Conservation (phyloP, 495 filamentous ascomycete species). For the Penicillium flavigenum region DNA sequence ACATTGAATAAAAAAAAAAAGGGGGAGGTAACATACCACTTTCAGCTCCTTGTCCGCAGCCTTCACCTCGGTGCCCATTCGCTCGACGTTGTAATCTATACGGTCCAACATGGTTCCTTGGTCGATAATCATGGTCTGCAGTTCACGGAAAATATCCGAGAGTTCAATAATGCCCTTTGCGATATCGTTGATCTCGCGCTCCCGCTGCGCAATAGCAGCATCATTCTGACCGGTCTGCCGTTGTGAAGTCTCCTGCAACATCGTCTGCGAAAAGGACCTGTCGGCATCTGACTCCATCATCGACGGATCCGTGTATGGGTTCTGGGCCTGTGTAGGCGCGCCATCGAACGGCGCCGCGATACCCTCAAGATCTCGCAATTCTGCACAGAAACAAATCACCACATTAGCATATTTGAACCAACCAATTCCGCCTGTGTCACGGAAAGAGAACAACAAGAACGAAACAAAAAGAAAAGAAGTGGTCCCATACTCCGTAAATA, state of each 20-base stretch:
- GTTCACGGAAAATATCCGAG: conserved; percentile 91
- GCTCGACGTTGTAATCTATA: conserved; percentile 97
- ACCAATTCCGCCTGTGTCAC: not conserved
- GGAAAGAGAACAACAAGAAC: not conserved
- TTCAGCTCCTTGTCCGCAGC: conserved; percentile 87
- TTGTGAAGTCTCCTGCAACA: conserved; percentile 72
- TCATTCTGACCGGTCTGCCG: conserved; percentile 75
- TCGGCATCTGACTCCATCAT: conserved; percentile 88
- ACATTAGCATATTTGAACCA: conserved; percentile 13
- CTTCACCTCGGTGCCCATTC: conserved; percentile 86
- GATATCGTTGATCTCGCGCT: conserved; percentile 96
- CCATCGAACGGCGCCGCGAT: conserved; percentile 61
- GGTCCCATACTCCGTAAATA: conserved; percentile 80
- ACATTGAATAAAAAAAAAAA: not conserved
- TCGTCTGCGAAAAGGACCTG: conserved; percentile 85
- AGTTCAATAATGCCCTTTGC: conserved; percentile 97
- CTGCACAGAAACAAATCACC: conserved; percentile 41
- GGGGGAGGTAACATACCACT: conserved; percentile 53
- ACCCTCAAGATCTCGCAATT: conserved; percentile 77
- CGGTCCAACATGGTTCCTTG: conserved; percentile 97
- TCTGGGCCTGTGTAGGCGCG: conserved; percentile 62
- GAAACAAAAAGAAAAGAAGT: not conserved
- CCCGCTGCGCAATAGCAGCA: conserved; percentile 81
- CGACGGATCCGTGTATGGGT: conserved; percentile 73
- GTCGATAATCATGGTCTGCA: conserved; percentile 96